Percentiles rank a stretch among this genome's conserved stretches.
Conservation (phyloP, 73 alveolate species). For the Paramecium primaurelia region DNA sequence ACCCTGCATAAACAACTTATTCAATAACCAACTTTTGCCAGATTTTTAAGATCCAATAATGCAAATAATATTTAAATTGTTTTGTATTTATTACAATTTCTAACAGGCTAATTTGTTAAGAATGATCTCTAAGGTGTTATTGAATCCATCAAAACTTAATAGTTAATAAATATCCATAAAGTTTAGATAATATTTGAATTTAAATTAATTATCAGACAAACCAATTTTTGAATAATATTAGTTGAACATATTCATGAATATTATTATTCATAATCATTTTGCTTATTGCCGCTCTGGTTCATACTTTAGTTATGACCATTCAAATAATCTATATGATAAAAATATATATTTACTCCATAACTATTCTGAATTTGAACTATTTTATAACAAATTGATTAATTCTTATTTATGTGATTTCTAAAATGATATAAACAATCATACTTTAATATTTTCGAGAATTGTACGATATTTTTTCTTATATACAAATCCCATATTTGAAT, state of each 20-base stretch:
- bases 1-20: constrained; percentile 7
- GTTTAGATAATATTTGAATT: not conserved
- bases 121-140: not conserved
- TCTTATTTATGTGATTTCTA: not conserved
- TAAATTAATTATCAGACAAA: constrained; percentile 21
- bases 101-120: not conserved
- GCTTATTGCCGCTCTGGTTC: not conserved
- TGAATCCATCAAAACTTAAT: not conserved
- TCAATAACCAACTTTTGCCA: constrained; percentile 2
- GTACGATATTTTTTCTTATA: not conserved
- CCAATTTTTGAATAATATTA: not conserved
- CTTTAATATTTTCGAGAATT: not conserved
- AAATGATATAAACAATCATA: not conserved
- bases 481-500: constrained; percentile 7
- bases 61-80: not conserved
- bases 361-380: not conserved
- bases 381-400: not conserved
- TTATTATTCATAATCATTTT: not conserved
- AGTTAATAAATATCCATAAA: not conserved
- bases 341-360: not conserved
- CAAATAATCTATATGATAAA: not conserved
- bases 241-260: not conserved
- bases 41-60: not conserved
- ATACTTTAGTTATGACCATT: not conserved
- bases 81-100: not conserved